phyloP scores from a whole-genome alignment of 768 basidiomycete genomes.

The Porpolomopsis calyptriformis region DNA sequence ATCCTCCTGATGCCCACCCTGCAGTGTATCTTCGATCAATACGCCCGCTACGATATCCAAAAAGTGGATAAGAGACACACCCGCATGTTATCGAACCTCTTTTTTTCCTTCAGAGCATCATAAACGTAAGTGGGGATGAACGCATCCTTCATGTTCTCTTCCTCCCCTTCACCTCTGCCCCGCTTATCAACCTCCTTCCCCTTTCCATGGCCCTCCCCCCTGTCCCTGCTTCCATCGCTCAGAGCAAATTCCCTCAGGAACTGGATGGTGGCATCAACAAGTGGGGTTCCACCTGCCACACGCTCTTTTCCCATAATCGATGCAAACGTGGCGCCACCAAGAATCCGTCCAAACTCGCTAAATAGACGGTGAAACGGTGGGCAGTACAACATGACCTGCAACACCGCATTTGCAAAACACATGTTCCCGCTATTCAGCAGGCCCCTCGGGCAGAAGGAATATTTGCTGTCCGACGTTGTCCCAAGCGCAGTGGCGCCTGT shows the following conservation, averaged over 20 bases:
- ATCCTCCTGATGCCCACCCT: conserved; percentile 94
- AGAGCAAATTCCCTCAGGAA: conserved; percentile 70
- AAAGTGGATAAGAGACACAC: conserved; percentile 32
- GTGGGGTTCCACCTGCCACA: conserved; percentile 31
- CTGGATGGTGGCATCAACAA: conserved; percentile 56
- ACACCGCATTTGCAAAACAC: conserved; percentile 93
- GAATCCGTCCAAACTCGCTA: conserved; percentile 50
- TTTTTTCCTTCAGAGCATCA: conserved; percentile 88
- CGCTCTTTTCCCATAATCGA: conserved; percentile 18
- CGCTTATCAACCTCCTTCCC: conserved; percentile 17
- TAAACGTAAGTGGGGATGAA: conserved; percentile 84
- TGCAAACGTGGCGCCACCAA: conserved; percentile 25
- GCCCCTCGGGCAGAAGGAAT: conserved; percentile 57
- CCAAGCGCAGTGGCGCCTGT: conserved; percentile 18
- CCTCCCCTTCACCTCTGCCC: conserved; percentile 23
- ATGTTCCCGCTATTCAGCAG: conserved; percentile 92
- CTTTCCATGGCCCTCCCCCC: conserved; percentile 27
- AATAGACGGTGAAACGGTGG: conserved; percentile 79
- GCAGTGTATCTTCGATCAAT: conserved; percentile 6
- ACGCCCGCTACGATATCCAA: conserved; percentile 4
- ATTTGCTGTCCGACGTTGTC: conserved; percentile 3
- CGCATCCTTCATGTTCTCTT: conserved; percentile 45
- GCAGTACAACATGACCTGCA: conserved; percentile 85
- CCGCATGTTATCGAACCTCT: conserved; percentile 87
- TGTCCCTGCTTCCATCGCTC: conserved; percentile 21